phyloP scores from a whole-genome alignment of 164 flowering plant species.

The Dillenia suffruticosa region DNA sequence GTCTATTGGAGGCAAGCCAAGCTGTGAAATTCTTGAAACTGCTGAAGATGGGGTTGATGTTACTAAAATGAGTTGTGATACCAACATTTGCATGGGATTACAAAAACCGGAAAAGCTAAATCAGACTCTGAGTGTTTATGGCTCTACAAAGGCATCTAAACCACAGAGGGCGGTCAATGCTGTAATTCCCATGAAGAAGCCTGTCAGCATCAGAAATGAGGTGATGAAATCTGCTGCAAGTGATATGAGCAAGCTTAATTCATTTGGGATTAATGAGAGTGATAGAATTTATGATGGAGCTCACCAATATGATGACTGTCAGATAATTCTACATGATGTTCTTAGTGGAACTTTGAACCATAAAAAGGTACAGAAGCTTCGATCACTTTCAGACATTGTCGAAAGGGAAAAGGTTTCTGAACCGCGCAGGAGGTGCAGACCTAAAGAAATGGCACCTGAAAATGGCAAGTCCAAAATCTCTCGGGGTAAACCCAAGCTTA shows the following conservation, averaged over 20 bases:
- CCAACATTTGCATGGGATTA: slow-evolving; percentile 12
- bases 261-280: slow-evolving; percentile 19
- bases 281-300: slow-evolving; percentile 15
- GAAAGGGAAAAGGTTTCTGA: slow-evolving; percentile 7
- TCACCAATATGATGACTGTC: slow-evolving; percentile 10
- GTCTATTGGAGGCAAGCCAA: background rate
- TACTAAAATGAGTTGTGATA: slow-evolving; percentile 6
- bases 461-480: slow-evolving; percentile 6
- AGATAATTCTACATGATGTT: slow-evolving; percentile 1
- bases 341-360: slow-evolving; percentile 19
- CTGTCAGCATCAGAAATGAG: slow-evolving; percentile 7
- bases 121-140: no score
- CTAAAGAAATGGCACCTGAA: slow-evolving; percentile 6
- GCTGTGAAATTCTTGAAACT: slow-evolving; percentile 11
- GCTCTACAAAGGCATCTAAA: background rate
- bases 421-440: no score
- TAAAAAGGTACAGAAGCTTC: slow-evolving; percentile 40
- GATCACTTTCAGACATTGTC: slow-evolving; percentile 36
- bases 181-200: background rate
- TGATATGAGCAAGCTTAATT: slow-evolving; percentile 8
- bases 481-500: slow-evolving; percentile 13
- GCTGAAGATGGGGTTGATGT: slow-evolving; percentile 12
- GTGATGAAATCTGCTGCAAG: slow-evolving; percentile 14
- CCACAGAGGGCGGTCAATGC: slow-evolving; percentile 6
- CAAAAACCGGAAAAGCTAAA: slow-evolving; percentile 3